phyloP scores from a whole-genome alignment of 345 rosid species.

The Salix koriyanagi region DNA sequence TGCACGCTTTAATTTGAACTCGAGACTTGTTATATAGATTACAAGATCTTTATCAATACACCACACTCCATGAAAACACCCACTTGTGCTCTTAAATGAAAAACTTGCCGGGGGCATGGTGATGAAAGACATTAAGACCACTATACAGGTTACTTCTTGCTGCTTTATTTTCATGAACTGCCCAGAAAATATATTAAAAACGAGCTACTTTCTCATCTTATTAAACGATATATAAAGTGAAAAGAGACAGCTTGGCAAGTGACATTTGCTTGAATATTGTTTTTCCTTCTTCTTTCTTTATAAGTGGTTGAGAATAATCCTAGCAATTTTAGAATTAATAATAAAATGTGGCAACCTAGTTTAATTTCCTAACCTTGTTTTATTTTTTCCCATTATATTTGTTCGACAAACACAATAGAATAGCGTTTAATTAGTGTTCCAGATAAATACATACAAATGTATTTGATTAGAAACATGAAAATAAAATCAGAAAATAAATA shows the following conservation, averaged over 20 bases:
- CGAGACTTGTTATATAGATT: accelerated
- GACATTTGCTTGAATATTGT: not conserved
- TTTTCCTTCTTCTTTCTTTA: not conserved
- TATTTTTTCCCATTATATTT: too few relatives aligned
- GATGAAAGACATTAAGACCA: not conserved
- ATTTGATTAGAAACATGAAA: too few relatives aligned
- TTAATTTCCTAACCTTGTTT: too few relatives aligned
- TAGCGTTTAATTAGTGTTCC: too few relatives aligned
- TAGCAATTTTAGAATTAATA: not conserved
- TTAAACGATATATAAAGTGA: not conserved
- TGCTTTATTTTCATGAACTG: not conserved
- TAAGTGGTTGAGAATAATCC: not conserved
- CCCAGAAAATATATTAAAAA: not conserved
- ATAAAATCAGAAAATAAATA: too few relatives aligned
- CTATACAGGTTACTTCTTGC: not conserved
- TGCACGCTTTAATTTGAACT: too few relatives aligned
- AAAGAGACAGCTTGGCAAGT: not conserved
- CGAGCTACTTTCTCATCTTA: not conserved
- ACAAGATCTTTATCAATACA: too few relatives aligned
- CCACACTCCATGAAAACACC: accelerated
- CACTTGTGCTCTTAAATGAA: not conserved
- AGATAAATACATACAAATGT: too few relatives aligned
- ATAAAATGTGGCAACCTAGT: too few relatives aligned
- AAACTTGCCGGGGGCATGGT: not conserved
- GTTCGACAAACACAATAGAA: too few relatives aligned